Evolutionary conservation across 352 stramenopile genomes (phyloP).

Genomic region (Achlya hypogyna): DNA sequence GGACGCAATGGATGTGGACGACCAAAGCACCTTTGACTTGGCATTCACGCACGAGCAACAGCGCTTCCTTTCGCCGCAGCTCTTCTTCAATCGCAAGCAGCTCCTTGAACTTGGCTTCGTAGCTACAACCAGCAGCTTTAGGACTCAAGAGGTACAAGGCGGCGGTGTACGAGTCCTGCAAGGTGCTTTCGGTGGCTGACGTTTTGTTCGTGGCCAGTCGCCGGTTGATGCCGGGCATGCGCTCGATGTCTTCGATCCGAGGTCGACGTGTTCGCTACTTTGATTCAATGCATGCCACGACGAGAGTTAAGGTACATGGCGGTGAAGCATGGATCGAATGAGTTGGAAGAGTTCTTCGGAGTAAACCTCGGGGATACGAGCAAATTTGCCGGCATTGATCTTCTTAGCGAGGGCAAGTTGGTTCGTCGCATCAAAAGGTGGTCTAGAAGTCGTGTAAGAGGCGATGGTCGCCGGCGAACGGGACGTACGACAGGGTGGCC

Average conservation of each 20-base stretch:
- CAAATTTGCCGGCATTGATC: slow-evolving; percentile 89
- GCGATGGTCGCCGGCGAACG: neutral
- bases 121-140: neutral
- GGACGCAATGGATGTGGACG: neutral
- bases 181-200: slow-evolving; percentile 42
- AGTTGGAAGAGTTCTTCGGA: slow-evolving; percentile 85
- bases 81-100: slow-evolving; percentile 77
- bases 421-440: slow-evolving; percentile 89
- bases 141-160: slow-evolving; percentile 24
- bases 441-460: slow-evolving; percentile 25
- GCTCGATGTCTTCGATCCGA: slow-evolving; percentile 77
- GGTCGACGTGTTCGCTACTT: slow-evolving; percentile 53
- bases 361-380: slow-evolving; percentile 84
- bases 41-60: slow-evolving; percentile 74
- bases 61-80: slow-evolving; percentile 71
- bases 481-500: slow-evolving; percentile 61
- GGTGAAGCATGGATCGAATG: slow-evolving; percentile 86
- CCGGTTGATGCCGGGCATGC: slow-evolving; percentile 70
- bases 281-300: neutral
- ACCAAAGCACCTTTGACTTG: slow-evolving; percentile 63
- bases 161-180: slow-evolving; percentile 76
- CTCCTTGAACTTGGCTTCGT: slow-evolving; percentile 70
- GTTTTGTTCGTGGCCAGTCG: slow-evolving; percentile 61
- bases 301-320: slow-evolving; percentile 23
- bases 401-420: slow-evolving; percentile 89